Percentiles rank a stretch among this genome's conserved stretches.
These are phyloP conservation scores for Mytilinidion resinicola DNA, from an alignment of 495 filamentous ascomycete species.

Conservation along the genomic window DNA sequence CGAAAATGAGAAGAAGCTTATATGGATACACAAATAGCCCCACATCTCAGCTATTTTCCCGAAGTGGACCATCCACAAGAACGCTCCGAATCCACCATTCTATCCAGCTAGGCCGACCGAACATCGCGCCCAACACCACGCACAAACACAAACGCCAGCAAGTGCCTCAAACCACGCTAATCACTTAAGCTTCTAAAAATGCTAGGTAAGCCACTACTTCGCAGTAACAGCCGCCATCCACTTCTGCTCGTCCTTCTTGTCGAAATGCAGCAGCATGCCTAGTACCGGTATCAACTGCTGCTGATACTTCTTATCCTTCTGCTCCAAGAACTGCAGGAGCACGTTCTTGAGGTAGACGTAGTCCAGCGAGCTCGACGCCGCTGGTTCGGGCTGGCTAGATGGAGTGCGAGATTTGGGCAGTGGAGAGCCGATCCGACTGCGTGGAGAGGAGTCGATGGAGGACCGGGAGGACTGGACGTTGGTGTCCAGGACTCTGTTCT, in stretches of 20 bases:
- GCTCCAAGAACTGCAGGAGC: conserved; percentile 87
- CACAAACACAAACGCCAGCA: no score
- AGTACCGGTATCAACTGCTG: conserved; percentile 87
- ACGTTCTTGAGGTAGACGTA: conserved; percentile 93
- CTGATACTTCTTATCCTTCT: conserved; percentile 85
- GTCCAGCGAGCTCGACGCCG: conserved; percentile 47
- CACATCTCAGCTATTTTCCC: no score
- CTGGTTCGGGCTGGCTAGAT: conserved; percentile 40
- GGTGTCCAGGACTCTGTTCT: conserved; percentile 36
- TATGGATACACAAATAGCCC: no score
- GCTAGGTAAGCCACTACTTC: conserved; percentile 24
- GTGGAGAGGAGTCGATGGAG: conserved; percentile 40
- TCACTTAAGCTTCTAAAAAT: no score
- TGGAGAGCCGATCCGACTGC: conserved; percentile 52
- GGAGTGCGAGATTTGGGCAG: conserved; percentile 32
- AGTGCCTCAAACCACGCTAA: no score
- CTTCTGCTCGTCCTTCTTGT: conserved; percentile 80
- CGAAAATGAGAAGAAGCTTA: no score
- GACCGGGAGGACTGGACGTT: conserved; percentile 53
- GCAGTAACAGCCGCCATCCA: conserved; percentile 77
- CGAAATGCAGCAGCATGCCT: conserved; percentile 85
- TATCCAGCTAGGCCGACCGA: no score
- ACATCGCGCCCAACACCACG: no score
- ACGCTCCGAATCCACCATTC: no score
- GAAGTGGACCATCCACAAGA: no score